Evolutionary conservation across 2,329 filamentous ascomycete genomes (phyloP), one percentile per base, ranked within the genome.

Genomic region (Pseudocercospora eumusae): DNA sequence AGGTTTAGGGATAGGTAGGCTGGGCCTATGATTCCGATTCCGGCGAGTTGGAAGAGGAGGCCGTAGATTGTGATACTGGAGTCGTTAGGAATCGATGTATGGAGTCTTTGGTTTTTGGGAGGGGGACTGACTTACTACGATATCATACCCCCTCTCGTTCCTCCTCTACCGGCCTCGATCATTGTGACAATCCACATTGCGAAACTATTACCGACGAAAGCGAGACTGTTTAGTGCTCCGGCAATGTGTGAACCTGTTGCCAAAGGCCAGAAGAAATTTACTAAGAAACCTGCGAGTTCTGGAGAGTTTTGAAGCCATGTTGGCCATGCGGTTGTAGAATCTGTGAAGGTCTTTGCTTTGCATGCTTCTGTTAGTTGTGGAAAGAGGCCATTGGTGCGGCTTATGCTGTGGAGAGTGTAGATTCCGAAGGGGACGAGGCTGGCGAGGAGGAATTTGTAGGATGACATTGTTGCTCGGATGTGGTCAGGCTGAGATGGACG

Each of bases 401-500:
- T n/a, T 13, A 52, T 31, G 47, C 20, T 21, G 25, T 27, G 47
- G 6, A 52, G 47, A n/a, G 47, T 52, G 25, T 52, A 52, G 21
- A 52, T 13, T 18, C 47, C 47, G 4, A 52, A 8, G 4, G 47
- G 47, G 1, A 52, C 47, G 47, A 52, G 47, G 11, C 47, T 8
- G 47, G 47, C 47, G 47, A 52, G 20, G 47, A 52, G 47, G 23
- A 52, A 10, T 25, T 52, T 52, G 47, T 52, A 52, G 25, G 47
- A 31, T 15, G 47, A 25, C 6, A 13, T 13, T 47, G 18, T 47
- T 7, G 21, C n/a, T 47, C 44, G 44, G 1, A 9, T 36, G 33
- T n/a, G 20, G 45, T 50, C 21, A 28, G 47, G 25, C 25, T 52
- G 47, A 52, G 47, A 11, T 52, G 4, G 47, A n/a, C 4, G 10